A percentile compares a stretch with the other conserved stretches of the same genome.
Evolutionary conservation across 1,139 yeast species (phyloP).

Genomic region (Taiozyma onychis): DNA sequence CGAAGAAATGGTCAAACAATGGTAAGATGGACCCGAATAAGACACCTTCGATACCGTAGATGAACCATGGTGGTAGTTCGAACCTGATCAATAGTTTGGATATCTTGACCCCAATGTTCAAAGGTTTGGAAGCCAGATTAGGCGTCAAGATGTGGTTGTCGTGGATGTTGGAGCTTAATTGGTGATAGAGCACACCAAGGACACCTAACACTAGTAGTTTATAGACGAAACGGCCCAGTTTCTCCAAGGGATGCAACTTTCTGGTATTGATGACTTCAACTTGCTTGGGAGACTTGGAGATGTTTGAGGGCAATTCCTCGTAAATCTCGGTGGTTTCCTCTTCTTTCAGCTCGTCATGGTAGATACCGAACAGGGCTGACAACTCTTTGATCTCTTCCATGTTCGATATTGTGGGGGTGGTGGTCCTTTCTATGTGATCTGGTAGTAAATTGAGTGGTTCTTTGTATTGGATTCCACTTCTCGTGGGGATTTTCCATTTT

Average conservation of each 20-base stretch:
- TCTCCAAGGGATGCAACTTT: not conserved
- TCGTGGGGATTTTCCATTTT: too few relatives aligned
- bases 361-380: conserved; percentile 2
- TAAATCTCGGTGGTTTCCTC: conserved; percentile 7
- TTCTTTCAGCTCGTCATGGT: not conserved
- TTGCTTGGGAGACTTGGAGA: conserved; percentile 4
- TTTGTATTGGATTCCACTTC: too few relatives aligned
- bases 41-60: conserved; percentile 52
- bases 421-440: too few relatives aligned
- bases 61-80: conserved; percentile 26
- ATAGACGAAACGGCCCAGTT: not conserved
- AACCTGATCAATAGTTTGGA: conserved; percentile 17
- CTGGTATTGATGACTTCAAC: not conserved
- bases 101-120: conserved; percentile 22
- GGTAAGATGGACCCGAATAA: conserved; percentile 62
- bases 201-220: not conserved
- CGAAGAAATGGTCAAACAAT: conserved; percentile 35
- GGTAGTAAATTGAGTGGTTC: too few relatives aligned
- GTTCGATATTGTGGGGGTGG: not conserved
- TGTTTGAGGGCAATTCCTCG: conserved; percentile 6
- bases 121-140: conserved; percentile 29
- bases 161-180: not conserved
- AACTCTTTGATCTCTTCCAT: not conserved
- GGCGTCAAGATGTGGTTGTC: conserved; percentile 10
- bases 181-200: conserved; percentile 7